Evolutionary conservation across 352 stramenopile genomes (phyloP).

Genomic region (Globisporangium perplexum): DNA sequence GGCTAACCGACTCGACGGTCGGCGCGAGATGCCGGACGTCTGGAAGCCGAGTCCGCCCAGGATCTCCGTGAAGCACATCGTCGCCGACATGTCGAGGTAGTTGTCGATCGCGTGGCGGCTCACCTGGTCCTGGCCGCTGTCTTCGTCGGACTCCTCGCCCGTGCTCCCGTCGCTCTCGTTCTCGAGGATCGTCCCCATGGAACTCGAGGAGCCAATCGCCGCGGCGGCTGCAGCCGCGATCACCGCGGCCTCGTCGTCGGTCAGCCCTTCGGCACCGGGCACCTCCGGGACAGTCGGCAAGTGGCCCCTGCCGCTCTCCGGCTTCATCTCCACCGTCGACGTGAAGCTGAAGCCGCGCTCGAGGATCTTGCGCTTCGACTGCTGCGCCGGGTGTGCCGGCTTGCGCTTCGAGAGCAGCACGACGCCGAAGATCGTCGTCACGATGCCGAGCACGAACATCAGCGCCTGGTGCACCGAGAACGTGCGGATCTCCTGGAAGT

Average conservation of each 20-base stretch:
- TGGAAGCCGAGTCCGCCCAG: conserved; percentile 54
- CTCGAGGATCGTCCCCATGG: conserved; percentile 30
- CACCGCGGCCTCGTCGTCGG: conserved; percentile 4
- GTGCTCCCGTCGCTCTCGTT: conserved; percentile 33
- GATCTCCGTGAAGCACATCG: conserved; percentile 64
- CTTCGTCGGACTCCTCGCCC: conserved; percentile 31
- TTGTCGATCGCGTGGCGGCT: conserved; percentile 82
- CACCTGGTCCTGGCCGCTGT: conserved; percentile 27
- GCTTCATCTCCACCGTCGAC: conserved; percentile 21
- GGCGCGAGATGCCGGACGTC: conserved; percentile 38
- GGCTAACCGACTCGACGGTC: conserved; percentile 36
- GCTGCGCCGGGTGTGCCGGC: conserved; percentile 25
- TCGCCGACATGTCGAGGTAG: conserved; percentile 81
- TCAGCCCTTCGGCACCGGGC: conserved; percentile 10
- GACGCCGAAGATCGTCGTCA: conserved; percentile 79
- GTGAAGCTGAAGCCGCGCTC: conserved; percentile 70
- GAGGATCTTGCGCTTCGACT: conserved; percentile 44
- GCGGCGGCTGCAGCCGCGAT: neutral
- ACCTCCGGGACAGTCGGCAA: conserved; percentile 18
- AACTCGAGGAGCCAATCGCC: neutral
- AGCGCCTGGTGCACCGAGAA: conserved; percentile 67
- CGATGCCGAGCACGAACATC: conserved; percentile 84
- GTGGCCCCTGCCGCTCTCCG: conserved; percentile 14
- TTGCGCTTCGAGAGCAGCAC: conserved; percentile 76
- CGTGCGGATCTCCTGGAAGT: conserved; percentile 87